Base-by-base conservation (phyloP, 2,329 filamentous ascomycete species). In the Cordyceps fumosorosea region DNA sequence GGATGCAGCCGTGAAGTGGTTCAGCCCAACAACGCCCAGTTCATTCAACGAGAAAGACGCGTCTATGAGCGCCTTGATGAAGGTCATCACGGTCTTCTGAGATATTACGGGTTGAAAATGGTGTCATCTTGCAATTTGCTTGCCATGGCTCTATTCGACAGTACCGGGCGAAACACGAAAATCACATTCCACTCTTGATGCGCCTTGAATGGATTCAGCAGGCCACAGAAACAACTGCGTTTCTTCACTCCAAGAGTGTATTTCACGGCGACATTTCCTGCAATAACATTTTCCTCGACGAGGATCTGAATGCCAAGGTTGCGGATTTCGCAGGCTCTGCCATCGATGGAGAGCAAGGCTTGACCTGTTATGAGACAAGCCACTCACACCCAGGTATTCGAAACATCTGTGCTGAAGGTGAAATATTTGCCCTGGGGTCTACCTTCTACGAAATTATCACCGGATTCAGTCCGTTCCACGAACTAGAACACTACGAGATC, bases 381-480 rank as follows among this genome's bases (percentile, higher is more conserved):
- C n/a, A 47, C n/a, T 47, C 8, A 11, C 44, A 47, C n/a, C 44
- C 44, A 11, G 11, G 34, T 14, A 47, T 8, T 47, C 1, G n/a
- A n/a, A 47, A 11, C n/a, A 47, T 47, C 44, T 8, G n/a, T 47
- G 44, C 8, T 20, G 18, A 57, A 51, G 52, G 40, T 47, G 62
- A 64, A 26, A 62, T 64, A 24, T 62, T 64, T 26, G 58, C 62
- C 37, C 50, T 63, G 5, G 58, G 58, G 20, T 61, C 56, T 40
- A 57, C 51, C 14, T 52, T 62, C 14, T 62, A 56, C 52, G 62
- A 62, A 44, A 57, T 62, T 26, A 22, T 61, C 20, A 54, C n/a
- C 8, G n/a, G 51, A 20, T 20, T 18, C 8, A 18, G 8, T 20
- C 51, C 32, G 18, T 14, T 40, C 8, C 10, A 29, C 6, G 45